Percentiles rank a stretch among this genome's conserved stretches.
phyloP scores from a whole-genome alignment of 2,329 filamentous ascomycete genomes.

The Byssothecium circinans region DNA sequence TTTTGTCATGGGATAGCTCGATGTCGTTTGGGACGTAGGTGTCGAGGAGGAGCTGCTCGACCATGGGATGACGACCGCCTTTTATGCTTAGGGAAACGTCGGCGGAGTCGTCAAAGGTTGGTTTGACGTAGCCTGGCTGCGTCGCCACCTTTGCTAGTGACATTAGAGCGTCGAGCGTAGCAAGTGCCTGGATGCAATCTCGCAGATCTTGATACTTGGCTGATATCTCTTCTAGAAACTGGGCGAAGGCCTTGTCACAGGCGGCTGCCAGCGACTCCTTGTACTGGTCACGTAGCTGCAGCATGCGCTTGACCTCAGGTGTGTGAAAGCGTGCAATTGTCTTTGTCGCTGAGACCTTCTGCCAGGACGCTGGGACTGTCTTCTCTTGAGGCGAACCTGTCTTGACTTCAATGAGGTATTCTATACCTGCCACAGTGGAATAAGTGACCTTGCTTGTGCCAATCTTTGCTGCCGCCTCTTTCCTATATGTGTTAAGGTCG shows the following conservation, averaged over 20 bases:
- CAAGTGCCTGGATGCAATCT: conserved; percentile 82
- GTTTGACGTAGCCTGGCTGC: conserved; percentile 85
- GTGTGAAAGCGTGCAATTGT: conserved; percentile 91
- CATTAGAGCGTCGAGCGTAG: conserved; percentile 84
- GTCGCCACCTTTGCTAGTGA: conserved; percentile 82
- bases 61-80: conserved; percentile 88
- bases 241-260: conserved; percentile 79
- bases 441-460: conserved; percentile 74
- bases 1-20: conserved; percentile 57
- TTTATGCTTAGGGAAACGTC: conserved; percentile 70
- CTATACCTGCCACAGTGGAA: conserved; percentile 83
- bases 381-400: conserved; percentile 71
- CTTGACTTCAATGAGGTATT: conserved; percentile 90
- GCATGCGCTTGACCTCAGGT: conserved; percentile 79
- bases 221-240: conserved; percentile 72
- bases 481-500: conserved; percentile 77
- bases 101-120: conserved; percentile 65
- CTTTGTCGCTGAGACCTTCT: conserved; percentile 93
- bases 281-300: conserved; percentile 89
- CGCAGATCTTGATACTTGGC: conserved; percentile 86
- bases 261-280: conserved; percentile 90
- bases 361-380: conserved; percentile 89
- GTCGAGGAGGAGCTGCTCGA: conserved; percentile 83
- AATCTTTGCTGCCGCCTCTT: conserved; percentile 70
- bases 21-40: conserved; percentile 92